These are phyloP conservation scores for Arxiozyma telluris DNA, from an alignment of 1,139 yeast species.

Conservation along the genomic window DNA sequence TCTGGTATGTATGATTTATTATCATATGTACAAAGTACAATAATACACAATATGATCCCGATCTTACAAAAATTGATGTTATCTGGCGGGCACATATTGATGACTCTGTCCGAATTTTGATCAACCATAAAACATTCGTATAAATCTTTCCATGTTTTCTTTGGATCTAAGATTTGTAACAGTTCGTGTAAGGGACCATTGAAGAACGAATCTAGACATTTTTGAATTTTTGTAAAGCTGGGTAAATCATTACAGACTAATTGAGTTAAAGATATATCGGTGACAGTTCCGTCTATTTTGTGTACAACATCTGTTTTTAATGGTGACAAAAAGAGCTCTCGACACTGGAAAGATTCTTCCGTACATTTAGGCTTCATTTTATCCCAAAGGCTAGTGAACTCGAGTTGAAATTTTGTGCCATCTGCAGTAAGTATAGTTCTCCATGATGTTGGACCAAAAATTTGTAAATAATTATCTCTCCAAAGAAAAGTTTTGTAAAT, in stretches of 20 bases:
- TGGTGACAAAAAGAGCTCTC: not conserved
- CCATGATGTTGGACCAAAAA: constrained; percentile 24
- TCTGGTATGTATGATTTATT: constrained; percentile 10
- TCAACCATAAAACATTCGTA: constrained; percentile 9
- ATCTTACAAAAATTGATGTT: constrained; percentile 14
- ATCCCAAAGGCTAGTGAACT: constrained; percentile 18
- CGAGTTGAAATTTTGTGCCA: constrained; percentile 14
- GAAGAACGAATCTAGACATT: constrained; percentile 13
- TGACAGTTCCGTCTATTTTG: not conserved
- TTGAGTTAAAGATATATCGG: constrained; percentile 4
- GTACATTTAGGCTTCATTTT: constrained; percentile 13
- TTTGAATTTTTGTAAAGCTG: constrained; percentile 11
- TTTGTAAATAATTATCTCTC: constrained; percentile 3
- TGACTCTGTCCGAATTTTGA: not conserved
- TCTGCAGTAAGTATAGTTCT: constrained; percentile 14
- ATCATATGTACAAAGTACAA: constrained; percentile 12
- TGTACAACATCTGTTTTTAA: not conserved
- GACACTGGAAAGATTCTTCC: not conserved
- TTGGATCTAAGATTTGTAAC: constrained; percentile 16
- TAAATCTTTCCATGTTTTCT: constrained; percentile 14
- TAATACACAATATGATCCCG: constrained; percentile 18
- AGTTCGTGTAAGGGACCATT: constrained; percentile 16
- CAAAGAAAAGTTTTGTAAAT: constrained; percentile 4
- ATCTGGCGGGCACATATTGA: constrained; percentile 7
- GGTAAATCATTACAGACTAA: constrained; percentile 19